Conservation (phyloP, 352 stramenopile species). For the Pythium periplocum region DNA sequence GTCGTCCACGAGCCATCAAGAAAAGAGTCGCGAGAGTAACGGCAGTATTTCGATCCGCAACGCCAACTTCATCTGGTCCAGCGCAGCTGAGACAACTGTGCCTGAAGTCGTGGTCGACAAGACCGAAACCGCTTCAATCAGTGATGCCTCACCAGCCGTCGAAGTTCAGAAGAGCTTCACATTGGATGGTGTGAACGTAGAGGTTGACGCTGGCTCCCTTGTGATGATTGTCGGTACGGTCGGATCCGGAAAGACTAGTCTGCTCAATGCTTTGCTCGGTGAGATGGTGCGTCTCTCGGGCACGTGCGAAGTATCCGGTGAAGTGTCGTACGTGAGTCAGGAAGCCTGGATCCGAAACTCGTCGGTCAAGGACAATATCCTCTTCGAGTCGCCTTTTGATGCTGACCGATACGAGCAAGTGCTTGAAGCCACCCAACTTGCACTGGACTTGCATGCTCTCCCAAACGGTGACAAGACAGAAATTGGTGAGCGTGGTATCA, state of each 20-base stretch:
- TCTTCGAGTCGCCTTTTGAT: slow-evolving; percentile 28
- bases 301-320: slow-evolving; percentile 16
- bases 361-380: slow-evolving; percentile 30
- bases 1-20: background rate
- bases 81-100: background rate
- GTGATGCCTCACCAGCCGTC: background rate
- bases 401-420: slow-evolving; percentile 24
- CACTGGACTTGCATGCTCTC: slow-evolving; percentile 60
- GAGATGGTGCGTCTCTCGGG: slow-evolving; percentile 27
- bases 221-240: slow-evolving; percentile 46
- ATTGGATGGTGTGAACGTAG: slow-evolving; percentile 37
- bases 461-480: slow-evolving; percentile 66
- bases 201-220: slow-evolving; percentile 47
- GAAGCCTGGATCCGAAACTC: slow-evolving; percentile 37
- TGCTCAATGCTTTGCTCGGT: slow-evolving; percentile 35
- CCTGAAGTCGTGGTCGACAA: slow-evolving; percentile 23
- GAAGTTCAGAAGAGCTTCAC: slow-evolving; percentile 18
- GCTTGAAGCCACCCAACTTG: slow-evolving; percentile 52
- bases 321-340: slow-evolving; percentile 31
- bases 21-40: background rate
- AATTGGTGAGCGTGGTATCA: slow-evolving; percentile 51
- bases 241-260: slow-evolving; percentile 37
- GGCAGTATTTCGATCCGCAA: slow-evolving; percentile 18
- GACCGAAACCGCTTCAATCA: slow-evolving; percentile 3
- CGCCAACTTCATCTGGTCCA: slow-evolving; percentile 20